Evolutionary conservation across 176 grass and related monocot species (phyloP), one percentile per base, ranked within the genome.

Genomic region (Paspalum vaginatum): DNA sequence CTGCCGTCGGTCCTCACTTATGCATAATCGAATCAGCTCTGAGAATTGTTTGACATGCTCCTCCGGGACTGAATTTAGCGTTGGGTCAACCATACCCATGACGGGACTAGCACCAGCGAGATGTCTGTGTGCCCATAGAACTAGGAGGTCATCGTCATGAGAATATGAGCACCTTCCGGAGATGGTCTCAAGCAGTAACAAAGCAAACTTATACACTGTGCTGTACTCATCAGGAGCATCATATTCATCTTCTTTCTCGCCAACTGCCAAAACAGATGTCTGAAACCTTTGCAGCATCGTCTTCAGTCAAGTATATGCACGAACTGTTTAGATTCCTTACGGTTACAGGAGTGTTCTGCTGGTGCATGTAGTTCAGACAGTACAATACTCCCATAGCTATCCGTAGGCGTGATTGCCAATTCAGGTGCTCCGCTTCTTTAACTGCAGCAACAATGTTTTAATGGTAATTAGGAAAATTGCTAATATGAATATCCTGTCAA

Each of bases 231-330:
- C 78, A 40, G 76, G 78, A 53, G 49, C 84, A 45, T 78, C 66
- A 14, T 68, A 75, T 46, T 74, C 81, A 16, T 53, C 79, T 77
- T 89, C 79, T 80, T 84, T 89, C 54, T 84, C 74, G 25, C 52
- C 74, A 21, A 26, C 11, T n/a, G 38, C 54, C 68, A 44, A 82
- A 90, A 43, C 70, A 63, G 37, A 87, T 70, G 66, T 95, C 84
- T 18, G 92, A 82, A 81, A 93, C 51, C 79, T 98, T 95, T 5
- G 90, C 90, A 0, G 92, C 92, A 58, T 88, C 91, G 68, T 98
- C 96, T 91, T 95, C 96, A 53, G 88, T 93, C 51, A 98, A 82
- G 78, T 93, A 98, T 61, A 98, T 84, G 53, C 86, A 93, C 6
- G 90, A 90, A 14, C 90, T 91, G 40, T 71, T 86, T 37, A 98